phyloP scores from a whole-genome alignment of 805 yeast genomes.

The Candida fluviatilis region DNA sequence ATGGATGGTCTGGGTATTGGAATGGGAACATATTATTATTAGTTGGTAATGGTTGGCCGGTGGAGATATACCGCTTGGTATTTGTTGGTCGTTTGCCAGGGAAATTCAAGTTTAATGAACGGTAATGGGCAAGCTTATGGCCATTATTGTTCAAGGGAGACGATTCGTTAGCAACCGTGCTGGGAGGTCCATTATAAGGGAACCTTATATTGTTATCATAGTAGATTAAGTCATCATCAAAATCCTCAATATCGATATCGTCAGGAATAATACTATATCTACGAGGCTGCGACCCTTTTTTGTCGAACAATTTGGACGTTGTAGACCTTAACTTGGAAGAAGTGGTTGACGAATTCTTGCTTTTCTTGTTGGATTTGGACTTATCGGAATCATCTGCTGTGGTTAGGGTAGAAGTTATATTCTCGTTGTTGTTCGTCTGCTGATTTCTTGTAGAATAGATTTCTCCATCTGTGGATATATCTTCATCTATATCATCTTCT shows the following conservation, averaged over 20 bases:
- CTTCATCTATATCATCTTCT: conserved; percentile 25
- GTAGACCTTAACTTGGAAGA: conserved; percentile 56
- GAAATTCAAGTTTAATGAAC: conserved; percentile 35
- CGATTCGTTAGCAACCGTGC: conserved; percentile 22
- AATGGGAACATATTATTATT: conserved; percentile 26
- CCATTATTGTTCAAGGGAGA: conserved; percentile 26
- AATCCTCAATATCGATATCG: conserved; percentile 51
- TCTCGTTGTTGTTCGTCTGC: conserved; percentile 5
- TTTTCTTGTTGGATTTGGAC: conserved; percentile 17
- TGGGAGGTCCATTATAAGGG: conserved; percentile 26
- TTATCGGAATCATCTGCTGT: not conserved
- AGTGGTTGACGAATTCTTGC: conserved; percentile 27
- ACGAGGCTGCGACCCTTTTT: conserved; percentile 67
- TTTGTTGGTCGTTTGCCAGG: conserved; percentile 17
- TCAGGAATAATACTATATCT: conserved; percentile 70
- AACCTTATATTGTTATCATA: conserved; percentile 39
- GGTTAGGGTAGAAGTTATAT: conserved; percentile 1
- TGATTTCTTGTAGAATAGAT: conserved; percentile 8
- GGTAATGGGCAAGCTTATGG: conserved; percentile 34
- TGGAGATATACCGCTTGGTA: conserved; percentile 32
- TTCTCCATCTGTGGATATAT: conserved; percentile 28
- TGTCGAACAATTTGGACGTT: conserved; percentile 69
- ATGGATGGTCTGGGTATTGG: conserved; percentile 26
- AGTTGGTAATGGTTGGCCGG: conserved; percentile 26
- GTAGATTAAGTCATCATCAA: conserved; percentile 49